A percentile compares a stretch with the other conserved stretches of the same genome.
phyloP scores from a whole-genome alignment of 2,329 filamentous ascomycete species.

The Exophiala xenobiotica region DNA sequence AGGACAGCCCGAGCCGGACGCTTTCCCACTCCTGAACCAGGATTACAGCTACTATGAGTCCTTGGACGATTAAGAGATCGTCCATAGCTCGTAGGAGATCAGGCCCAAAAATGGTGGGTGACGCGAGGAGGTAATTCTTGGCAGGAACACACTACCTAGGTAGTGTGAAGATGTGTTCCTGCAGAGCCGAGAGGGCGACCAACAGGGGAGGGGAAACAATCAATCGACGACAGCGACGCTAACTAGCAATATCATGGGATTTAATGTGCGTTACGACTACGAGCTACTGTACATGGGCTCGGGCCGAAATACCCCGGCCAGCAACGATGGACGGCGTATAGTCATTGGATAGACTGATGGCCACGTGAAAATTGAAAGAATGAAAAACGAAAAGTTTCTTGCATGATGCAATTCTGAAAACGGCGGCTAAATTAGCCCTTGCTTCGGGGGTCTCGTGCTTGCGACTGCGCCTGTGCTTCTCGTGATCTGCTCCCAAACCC shows the following conservation, averaged over 20 bases:
- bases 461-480: too few species aligned
- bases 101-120: background rate
- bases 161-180: too few species aligned
- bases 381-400: background rate
- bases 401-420: too few species aligned
- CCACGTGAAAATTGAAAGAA: background rate
- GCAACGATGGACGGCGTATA: background rate
- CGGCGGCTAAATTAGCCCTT: too few species aligned
- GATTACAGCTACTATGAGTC: slow-evolving; percentile 30
- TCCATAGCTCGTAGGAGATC: background rate
- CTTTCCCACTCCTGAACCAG: slow-evolving; percentile 38
- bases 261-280: too few species aligned
- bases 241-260: background rate
- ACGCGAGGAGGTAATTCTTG: background rate
- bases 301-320: too few species aligned
- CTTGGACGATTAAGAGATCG: background rate
- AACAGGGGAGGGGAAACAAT: background rate
- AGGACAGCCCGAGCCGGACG: slow-evolving; percentile 36
- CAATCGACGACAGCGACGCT: background rate
- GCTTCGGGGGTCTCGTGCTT: too few species aligned
- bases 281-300: background rate
- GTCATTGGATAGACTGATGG: background rate
- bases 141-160: background rate
- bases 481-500: too few species aligned
- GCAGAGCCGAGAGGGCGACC: background rate